Evolutionary conservation across 73 alveolate species (phyloP), one percentile per base, ranked within the genome.

Genomic region (Tetrahymena malaccensis): DNA sequence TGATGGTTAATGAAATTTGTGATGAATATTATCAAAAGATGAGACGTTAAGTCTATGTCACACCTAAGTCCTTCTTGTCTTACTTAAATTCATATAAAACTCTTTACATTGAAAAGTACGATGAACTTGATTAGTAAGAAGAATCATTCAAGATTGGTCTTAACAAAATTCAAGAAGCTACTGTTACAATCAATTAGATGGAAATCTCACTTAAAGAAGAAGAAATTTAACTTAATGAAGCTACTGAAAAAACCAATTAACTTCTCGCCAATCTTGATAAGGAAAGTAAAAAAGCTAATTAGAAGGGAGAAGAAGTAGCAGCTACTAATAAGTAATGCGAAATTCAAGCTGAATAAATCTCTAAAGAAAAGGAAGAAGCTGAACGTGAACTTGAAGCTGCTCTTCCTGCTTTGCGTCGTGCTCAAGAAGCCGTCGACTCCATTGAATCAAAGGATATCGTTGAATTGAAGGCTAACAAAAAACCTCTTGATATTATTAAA

Each of bases 31-130:
- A 98, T 99, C 98, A 97, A 96, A 98, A 99, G 97, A 99, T 99
- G 99, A 98, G 99, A 97, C 97, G 99, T 95, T 97, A 99, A 95
- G 99, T 99, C 93, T 99, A 99, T 96, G 99, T 99, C 94, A 99
- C 99, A 25, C 99, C 99, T 27, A 99, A 99, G 97, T 97, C 99
- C 95, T 99, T 98, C 98, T 98, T 99, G 70, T 98, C 99, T 95
- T 99, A 99, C 98, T 98, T 99, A 94, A 99, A 99, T 96, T 98
- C 98, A 96, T 99, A 99, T 98, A 99, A 98, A 98, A 97, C 97
- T 84, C 99, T 99, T 94, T 99, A 99, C 97, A 97, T 97, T 93
- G 89, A 94, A 43, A 99, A 99, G 96, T 98, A 97, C 96, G 99
- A 97, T 37, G 99, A 98, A 96, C 96, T 99, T 37, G 98, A 98